Evolutionary conservation across 2,329 filamentous ascomycete species (phyloP), one percentile per base, ranked within the genome.

Genomic region (Hypomyces perniciosus): DNA sequence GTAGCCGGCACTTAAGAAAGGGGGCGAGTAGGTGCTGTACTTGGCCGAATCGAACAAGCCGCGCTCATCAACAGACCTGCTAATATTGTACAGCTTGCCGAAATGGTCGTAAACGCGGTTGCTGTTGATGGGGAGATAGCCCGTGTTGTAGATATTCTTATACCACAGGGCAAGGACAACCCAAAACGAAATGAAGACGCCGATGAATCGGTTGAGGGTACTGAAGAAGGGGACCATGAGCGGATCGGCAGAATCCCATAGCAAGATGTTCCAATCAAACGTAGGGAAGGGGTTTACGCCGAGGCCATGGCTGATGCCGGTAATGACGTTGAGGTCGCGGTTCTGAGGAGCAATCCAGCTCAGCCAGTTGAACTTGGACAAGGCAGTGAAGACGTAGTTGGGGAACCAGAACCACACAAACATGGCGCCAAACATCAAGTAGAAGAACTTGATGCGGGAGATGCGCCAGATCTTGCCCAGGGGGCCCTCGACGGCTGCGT

Each of bases 131-230:
- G 73, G 73, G 28, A 78, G 64, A 56, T 80, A 83, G 46, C 74
- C 71, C 8, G 74, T 77, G 62, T 79, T 77, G 68, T 77, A 85
- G 2, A 77, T 65, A 48, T 81, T 80, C 41, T 69, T 75, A 62
- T 79, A 86, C 68, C 81, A 84, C 7, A 86, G 61, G 28, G 68
- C 78, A 2, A 78, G 63, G 10, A 81, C 70, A 10, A 85, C 68
- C 67, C 79, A 76, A 57, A 76, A 74, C 40, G 74, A 78, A 33
- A 79, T 55, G 9, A 82, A 71, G 45, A 78, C 73, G 30, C 82
- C 82, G 41, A 83, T 66, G 54, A 84, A 71, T 26, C 77, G 79
- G 63, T 86, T 86, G 49, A 81, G 71, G 40, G 83, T 84, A 29
- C 78, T 79, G 65, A 81, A 78, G 60, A 76, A 77, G 4, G 77